These are phyloP conservation scores for Paraphaeosphaeria sporulosa DNA, from an alignment of 2,329 filamentous ascomycete species.

Conservation along the genomic window DNA sequence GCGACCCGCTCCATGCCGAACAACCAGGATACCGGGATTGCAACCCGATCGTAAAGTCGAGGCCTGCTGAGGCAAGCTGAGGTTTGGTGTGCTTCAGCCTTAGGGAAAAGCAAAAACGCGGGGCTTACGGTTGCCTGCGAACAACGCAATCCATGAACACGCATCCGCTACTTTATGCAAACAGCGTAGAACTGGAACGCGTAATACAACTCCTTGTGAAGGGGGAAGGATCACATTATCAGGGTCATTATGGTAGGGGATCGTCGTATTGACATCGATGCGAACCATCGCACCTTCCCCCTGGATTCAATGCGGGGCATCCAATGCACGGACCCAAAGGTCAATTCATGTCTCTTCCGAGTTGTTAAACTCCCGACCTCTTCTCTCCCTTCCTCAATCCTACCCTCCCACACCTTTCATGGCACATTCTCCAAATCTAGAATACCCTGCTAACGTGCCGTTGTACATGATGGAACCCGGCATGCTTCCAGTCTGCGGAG, in stretches of 20 bases:
- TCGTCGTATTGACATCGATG: not conserved
- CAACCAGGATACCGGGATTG: not conserved
- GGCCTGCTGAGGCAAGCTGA: not conserved
- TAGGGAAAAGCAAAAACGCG: not conserved
- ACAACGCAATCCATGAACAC: not conserved
- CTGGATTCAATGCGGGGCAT: constrained; percentile 6
- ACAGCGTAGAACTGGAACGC: not conserved
- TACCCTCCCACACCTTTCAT: not conserved
- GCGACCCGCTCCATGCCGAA: constrained; percentile 8
- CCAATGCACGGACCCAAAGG: not conserved
- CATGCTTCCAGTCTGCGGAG: not conserved
- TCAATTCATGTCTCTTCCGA: not conserved
- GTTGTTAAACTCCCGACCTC: not conserved
- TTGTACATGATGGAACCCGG: not conserved
- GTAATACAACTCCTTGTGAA: not conserved
- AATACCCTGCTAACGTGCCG: not conserved
- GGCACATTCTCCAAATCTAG: too few species aligned
- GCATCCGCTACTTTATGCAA: not conserved
- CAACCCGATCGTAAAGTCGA: not conserved
- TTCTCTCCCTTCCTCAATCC: not conserved
- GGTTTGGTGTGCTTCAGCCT: not conserved
- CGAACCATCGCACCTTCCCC: constrained; percentile 2
- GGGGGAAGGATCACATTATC: not conserved
- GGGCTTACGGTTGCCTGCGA: not conserved
- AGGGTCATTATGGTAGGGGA: not conserved